Conservation (phyloP, 495 filamentous ascomycete genomes). For the Talaromyces thailandensis region DNA sequence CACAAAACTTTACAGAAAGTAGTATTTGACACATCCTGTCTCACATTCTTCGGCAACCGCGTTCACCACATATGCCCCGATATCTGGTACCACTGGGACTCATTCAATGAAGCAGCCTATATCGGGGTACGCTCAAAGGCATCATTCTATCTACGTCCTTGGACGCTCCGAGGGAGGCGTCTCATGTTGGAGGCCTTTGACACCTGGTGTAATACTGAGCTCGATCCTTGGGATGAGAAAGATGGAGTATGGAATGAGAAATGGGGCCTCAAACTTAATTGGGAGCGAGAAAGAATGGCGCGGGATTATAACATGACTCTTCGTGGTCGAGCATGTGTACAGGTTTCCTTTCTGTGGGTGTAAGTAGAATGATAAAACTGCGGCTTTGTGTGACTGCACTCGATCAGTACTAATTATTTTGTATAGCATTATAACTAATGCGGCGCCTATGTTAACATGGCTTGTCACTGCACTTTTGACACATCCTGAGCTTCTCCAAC, state of each 20-base stretch:
- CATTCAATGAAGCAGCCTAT: conserved; percentile 5
- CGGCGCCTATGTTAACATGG: conserved; percentile 6
- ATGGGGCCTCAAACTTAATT: conserved; percentile 8
- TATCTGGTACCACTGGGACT: conserved; percentile 4
- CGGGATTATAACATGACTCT: conserved; percentile 6
- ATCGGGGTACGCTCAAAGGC: conserved; percentile 6
- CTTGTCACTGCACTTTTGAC: background rate
- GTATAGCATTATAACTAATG: conserved; percentile 4
- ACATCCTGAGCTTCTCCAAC: background rate
- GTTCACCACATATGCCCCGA: background rate
- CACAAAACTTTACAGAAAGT: conserved; percentile 4
- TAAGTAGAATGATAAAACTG: background rate
- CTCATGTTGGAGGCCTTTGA: conserved; percentile 4
- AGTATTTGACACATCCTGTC: conserved; percentile 2
- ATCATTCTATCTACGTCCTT: background rate
- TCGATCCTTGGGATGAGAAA: conserved; percentile 3
- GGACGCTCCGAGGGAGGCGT: background rate
- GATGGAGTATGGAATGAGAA: conserved; percentile 3
- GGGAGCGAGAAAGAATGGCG: conserved; percentile 5
- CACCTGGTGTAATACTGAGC: conserved; percentile 3
- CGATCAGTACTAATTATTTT: background rate
- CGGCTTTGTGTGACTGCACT: background rate
- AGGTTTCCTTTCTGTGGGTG: conserved; percentile 7
- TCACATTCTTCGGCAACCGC: conserved; percentile 6
- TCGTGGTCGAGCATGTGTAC: conserved; percentile 5